These are phyloP conservation scores for Cladophialophora chaetospira DNA, from an alignment of 2,329 filamentous ascomycete genomes.

Conservation along the genomic window DNA sequence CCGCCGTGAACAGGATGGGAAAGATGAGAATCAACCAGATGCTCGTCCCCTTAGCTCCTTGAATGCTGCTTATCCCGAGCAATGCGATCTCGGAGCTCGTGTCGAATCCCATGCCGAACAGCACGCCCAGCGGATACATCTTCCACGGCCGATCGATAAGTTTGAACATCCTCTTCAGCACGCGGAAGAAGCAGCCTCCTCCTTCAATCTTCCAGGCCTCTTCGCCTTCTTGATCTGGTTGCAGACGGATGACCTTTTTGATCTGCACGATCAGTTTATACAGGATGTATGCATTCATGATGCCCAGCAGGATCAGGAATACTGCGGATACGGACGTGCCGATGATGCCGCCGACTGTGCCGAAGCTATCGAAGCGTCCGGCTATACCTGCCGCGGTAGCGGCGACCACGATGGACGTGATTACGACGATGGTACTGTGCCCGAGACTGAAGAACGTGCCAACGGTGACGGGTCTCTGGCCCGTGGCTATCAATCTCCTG, in stretches of 20 bases:
- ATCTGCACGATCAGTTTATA: constrained; percentile 74
- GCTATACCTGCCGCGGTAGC: constrained; percentile 84
- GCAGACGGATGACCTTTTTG: constrained; percentile 57
- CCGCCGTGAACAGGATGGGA: constrained; percentile 87
- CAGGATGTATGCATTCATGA: constrained; percentile 84
- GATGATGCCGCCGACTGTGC: constrained; percentile 80
- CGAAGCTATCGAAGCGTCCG: constrained; percentile 77
- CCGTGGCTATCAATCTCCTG: constrained; percentile 78
- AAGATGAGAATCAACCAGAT: constrained; percentile 96
- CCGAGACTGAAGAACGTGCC: constrained; percentile 94
- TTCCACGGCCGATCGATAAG: constrained; percentile 76
- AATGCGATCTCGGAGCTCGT: constrained; percentile 93
- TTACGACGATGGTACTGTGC: constrained; percentile 87
- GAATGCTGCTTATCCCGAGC: constrained; percentile 83
- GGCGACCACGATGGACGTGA: constrained; percentile 89
- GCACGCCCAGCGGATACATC: constrained; percentile 86
- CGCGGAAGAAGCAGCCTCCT: constrained; percentile 69
- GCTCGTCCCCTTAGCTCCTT: constrained; percentile 80
- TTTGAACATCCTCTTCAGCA: constrained; percentile 76
- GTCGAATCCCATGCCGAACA: constrained; percentile 93
- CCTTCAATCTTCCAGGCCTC: constrained; percentile 71
- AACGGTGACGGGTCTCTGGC: constrained; percentile 84
- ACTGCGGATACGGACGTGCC: constrained; percentile 83
- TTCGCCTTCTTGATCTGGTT: constrained; percentile 48
- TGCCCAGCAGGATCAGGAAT: constrained; percentile 78